Conservation (phyloP, 129 eudicot species). For the Kitagawia praeruptora region DNA sequence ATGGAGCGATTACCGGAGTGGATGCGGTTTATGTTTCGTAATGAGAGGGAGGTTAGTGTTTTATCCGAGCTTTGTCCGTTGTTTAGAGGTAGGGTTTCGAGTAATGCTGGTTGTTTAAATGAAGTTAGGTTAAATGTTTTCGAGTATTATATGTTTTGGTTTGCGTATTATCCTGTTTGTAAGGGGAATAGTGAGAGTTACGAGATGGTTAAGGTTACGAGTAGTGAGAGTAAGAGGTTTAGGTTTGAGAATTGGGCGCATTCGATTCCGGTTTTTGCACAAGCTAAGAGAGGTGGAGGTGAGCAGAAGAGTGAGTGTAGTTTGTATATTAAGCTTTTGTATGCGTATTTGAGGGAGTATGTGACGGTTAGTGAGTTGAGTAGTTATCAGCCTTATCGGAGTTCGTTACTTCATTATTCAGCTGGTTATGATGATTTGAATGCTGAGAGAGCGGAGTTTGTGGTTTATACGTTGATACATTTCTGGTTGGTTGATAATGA, state of each 20-base stretch:
- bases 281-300: constrained; percentile 32
- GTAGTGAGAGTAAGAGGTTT: constrained; percentile 32
- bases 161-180: constrained; percentile 86
- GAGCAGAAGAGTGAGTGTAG: constrained; percentile 48
- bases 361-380: constrained; percentile 55
- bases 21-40: constrained; percentile 54
- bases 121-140: constrained; percentile 78
- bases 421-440: constrained; percentile 34
- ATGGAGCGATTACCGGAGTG: constrained; percentile 77
- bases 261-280: constrained; percentile 73
- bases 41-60: constrained; percentile 34
- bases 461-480: constrained; percentile 52
- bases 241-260: constrained; percentile 79
- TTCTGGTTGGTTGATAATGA: constrained; percentile 91
- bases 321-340: constrained; percentile 51
- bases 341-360: constrained; percentile 60
- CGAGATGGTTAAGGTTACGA: constrained; percentile 23
- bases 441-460: constrained; percentile 59
- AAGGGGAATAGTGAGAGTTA: constrained; percentile 49
- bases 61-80: constrained; percentile 60
- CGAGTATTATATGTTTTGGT: constrained; percentile 92
- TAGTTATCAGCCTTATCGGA: constrained; percentile 64
- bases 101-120: constrained; percentile 33
- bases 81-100: constrained; percentile 49
- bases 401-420: constrained; percentile 78